A percentile compares a stretch with the other conserved stretches of the same genome.
Evolutionary conservation across 768 basidiomycete species (phyloP).

Genomic region (Boletus pseudopeckii): DNA sequence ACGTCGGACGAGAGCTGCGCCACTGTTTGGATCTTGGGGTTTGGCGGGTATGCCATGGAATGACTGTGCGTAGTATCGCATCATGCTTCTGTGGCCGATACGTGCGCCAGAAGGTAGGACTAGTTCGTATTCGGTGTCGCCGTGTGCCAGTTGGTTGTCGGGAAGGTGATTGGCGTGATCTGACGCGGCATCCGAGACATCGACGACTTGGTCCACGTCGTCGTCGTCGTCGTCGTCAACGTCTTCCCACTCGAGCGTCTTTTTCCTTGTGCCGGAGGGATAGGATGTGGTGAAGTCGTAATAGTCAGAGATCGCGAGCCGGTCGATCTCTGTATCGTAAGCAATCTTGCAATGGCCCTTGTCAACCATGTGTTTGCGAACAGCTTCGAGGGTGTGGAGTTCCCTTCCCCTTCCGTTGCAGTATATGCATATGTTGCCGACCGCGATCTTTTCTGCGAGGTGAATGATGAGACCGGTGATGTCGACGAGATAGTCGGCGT

Average conservation of each 20-base stretch:
- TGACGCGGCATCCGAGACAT: constrained; percentile 32
- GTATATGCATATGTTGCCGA: constrained; percentile 90
- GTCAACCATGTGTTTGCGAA: constrained; percentile 92
- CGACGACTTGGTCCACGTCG: constrained; percentile 7
- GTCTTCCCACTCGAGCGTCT: constrained; percentile 31
- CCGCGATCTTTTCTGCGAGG: constrained; percentile 88
- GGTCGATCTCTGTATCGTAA: constrained; percentile 77
- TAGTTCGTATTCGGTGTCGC: constrained; percentile 81
- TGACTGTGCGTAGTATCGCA: constrained; percentile 82
- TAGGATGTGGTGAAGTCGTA: constrained; percentile 90
- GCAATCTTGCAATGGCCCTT: constrained; percentile 96
- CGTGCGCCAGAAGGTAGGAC: constrained; percentile 90
- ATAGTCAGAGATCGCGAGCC: constrained; percentile 85
- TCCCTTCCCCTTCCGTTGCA: constrained; percentile 83
- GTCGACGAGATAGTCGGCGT: constrained; percentile 87
- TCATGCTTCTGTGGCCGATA: constrained; percentile 88
- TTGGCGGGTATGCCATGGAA: constrained; percentile 49
- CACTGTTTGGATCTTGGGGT: constrained; percentile 64
- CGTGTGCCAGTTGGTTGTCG: constrained; percentile 63
- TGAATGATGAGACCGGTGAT: constrained; percentile 76
- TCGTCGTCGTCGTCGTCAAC: constrained; percentile 18
- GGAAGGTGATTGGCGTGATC: constrained; percentile 42
- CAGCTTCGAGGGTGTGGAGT: constrained; percentile 81
- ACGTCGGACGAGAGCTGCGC: constrained; percentile 70
- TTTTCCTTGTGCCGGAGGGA: constrained; percentile 35